Evolutionary conservation across 1,139 yeast species (phyloP), one percentile per base, ranked within the genome.

Genomic region (Magnusiomyces paraingens): DNA sequence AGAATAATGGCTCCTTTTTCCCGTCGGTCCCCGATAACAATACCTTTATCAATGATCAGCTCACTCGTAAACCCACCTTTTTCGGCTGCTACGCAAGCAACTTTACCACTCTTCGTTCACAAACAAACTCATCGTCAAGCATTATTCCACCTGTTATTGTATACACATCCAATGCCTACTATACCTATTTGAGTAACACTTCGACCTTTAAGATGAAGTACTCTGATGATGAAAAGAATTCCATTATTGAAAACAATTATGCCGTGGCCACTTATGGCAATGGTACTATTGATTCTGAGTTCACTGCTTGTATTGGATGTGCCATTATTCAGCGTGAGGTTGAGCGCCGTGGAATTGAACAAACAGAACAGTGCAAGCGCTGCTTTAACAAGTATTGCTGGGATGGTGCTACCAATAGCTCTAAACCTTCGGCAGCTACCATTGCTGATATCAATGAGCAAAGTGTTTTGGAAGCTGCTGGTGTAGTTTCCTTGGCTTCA

Each of bases 351-450:
- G 84, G 85, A 38, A 69, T 76, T 35, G 74, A 78, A 18, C 84
- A 83, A 58, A 78, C 90, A 6, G 82, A 78, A 1, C 90, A 86
- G 66, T 91, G 97, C 75, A 70, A 79, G 58, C 59, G 72, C 53
- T 91, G 98, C 70, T 86, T 89, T 67, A 68, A 73, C 40, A 75
- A 75, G 43, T 89, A 89, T 71, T 90, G 97, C 70, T 90, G 96
- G 96, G 49, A 52, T 39, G 54, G 54, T 3, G 3, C 41, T 5
- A 14, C 29, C 26, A 38, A 47, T 15, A n/a, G 17, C n/a, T 29
- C 49, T 3, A n/a, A 3, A 4, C 47, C 47, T 4, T 17, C 45
- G 10, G 11, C 3, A 6, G 5, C 41, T 10, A n/a, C 41, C 5
- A 38, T n/a, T 14, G 15, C 4, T 14, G 12, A n/a, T 5, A 38